Base-by-base conservation (phyloP, 2,329 filamentous ascomycete genomes). In the Alternaria rosae region DNA sequence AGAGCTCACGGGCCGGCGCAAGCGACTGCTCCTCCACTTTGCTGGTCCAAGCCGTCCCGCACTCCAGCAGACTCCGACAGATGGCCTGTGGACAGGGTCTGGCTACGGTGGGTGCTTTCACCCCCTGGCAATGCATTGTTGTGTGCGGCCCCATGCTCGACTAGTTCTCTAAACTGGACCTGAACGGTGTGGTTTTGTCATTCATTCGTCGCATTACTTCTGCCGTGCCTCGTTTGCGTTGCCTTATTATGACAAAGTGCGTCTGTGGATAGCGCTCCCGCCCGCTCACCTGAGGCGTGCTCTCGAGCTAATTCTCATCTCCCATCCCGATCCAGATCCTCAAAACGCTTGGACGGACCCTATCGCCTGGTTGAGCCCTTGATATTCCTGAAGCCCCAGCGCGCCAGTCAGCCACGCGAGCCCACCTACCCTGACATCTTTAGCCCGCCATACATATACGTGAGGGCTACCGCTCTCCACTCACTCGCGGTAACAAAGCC, bases 361-460 rank as follows among this genome's bases (percentile, higher is more conserved):
- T 74, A 78, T 78, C 76, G 72, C 78, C 77, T 74, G 78, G 78
- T 79, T 76, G 74, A 74, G 74, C 71, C 71, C 75, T 73, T 70
- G 71, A 71, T 57, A 54, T 60, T 58, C 52, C 56, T 59, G 44
- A 69, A 70, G 67, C 76, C 73, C 73, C 77, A 79, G 76, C 66
- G 68, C 71, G 73, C 75, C 75, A 78, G 74, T 76, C 74, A 80
- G 79, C 79, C 78, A 81, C 78, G 77, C 79, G 79, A 80, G 76
- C 69, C 68, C 68, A 66, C 66, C 69, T 72, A 72, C 72, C 77
- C 74, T 78, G 75, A 75, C 76, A 66, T 72, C 69, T 70, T 67
- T 79, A 78, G 77, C 74, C 75, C 71, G 70, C 73, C 77, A 73
- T 81, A 81, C 79, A 81, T 81, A 81, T 80, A 79, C 76, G 70